phyloP scores from a whole-genome alignment of 495 filamentous ascomycete genomes.

The Lophiotrema nucula region DNA sequence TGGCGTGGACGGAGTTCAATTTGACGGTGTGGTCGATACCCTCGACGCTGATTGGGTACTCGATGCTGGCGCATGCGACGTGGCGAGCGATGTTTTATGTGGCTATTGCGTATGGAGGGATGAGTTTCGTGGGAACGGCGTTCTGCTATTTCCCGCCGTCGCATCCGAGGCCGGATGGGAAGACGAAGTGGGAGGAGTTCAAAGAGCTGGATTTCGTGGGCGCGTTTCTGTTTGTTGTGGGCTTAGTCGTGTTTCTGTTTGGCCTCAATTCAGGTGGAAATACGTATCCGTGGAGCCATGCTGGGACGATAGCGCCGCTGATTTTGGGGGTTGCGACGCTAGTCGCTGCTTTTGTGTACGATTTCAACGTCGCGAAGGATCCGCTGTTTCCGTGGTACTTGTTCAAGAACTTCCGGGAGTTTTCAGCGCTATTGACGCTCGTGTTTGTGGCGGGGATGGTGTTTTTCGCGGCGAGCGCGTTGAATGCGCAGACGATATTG shows the following conservation, averaged over 20 bases:
- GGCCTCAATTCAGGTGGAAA: slow-evolving; percentile 36
- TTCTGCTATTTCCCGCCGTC: slow-evolving; percentile 16
- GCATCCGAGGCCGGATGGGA: slow-evolving; percentile 15
- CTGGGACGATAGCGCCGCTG: slow-evolving; percentile 28
- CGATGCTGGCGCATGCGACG: slow-evolving; percentile 28
- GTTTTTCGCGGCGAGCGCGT: slow-evolving; percentile 29
- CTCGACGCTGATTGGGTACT: slow-evolving; percentile 24
- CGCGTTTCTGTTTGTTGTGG: slow-evolving; percentile 8
- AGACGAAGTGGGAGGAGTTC: slow-evolving; percentile 20
- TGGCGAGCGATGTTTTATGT: slow-evolving; percentile 36
- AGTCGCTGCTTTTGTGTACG: slow-evolving; percentile 31
- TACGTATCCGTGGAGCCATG: slow-evolving; percentile 27
- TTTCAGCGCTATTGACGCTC: slow-evolving; percentile 34
- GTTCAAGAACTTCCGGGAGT: slow-evolving; percentile 34
- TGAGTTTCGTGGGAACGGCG: slow-evolving; percentile 11
- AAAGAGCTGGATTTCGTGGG: slow-evolving; percentile 26
- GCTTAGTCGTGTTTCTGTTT: slow-evolving; percentile 30
- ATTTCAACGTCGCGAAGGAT: slow-evolving; percentile 33
- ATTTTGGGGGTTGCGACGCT: slow-evolving; percentile 35
- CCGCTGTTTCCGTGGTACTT: slow-evolving; percentile 38
- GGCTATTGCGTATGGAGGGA: slow-evolving; percentile 20
- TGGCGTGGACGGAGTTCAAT: slow-evolving; percentile 27
- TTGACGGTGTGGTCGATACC: slow-evolving; percentile 24
- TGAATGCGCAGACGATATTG: slow-evolving; percentile 36
- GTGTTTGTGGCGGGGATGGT: slow-evolving; percentile 40